Conservation (phyloP, 352 stramenopile species). For the Pythium oligandrum region DNA sequence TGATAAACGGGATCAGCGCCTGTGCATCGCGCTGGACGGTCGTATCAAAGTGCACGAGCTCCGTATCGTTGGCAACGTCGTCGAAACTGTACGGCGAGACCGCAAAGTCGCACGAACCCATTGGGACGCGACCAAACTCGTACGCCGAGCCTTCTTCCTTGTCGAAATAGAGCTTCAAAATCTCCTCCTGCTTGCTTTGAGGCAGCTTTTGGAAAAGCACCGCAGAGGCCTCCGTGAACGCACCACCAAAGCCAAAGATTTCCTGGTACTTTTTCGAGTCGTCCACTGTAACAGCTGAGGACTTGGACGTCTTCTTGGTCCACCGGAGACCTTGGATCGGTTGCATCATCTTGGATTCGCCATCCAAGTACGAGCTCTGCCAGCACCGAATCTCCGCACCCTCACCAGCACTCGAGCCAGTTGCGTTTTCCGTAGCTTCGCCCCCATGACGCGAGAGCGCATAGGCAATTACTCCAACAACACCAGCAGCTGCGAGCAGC, state of each 20-base stretch:
- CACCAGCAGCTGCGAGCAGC: no score
- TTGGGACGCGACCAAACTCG: slow-evolving; percentile 87
- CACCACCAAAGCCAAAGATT: slow-evolving; percentile 89
- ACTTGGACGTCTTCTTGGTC: slow-evolving; percentile 15
- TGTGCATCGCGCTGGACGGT: slow-evolving; percentile 72
- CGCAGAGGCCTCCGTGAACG: slow-evolving; percentile 89
- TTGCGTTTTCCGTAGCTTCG: no score
- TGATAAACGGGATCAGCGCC: slow-evolving; percentile 83
- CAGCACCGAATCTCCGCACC: slow-evolving; percentile 32
- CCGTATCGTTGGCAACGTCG: slow-evolving; percentile 66
- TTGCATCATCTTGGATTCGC: slow-evolving; percentile 64
- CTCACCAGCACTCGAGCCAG: background rate
- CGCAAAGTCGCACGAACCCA: slow-evolving; percentile 90
- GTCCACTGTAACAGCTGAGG: slow-evolving; percentile 52
- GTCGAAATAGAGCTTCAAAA: slow-evolving; percentile 88
- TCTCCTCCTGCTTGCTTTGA: slow-evolving; percentile 70
- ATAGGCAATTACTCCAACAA: no score
- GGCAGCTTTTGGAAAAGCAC: slow-evolving; percentile 86
- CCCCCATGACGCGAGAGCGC: no score
- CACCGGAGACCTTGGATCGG: slow-evolving; percentile 40
- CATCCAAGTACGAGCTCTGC: slow-evolving; percentile 63
- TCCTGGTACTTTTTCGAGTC: slow-evolving; percentile 53
- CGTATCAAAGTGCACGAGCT: slow-evolving; percentile 71
- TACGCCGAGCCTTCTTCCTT: slow-evolving; percentile 74
- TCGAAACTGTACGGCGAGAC: slow-evolving; percentile 84